These are phyloP conservation scores for Cystofilobasidium capitatum DNA, from an alignment of 768 basidiomycete species.

Conservation along the genomic window DNA sequence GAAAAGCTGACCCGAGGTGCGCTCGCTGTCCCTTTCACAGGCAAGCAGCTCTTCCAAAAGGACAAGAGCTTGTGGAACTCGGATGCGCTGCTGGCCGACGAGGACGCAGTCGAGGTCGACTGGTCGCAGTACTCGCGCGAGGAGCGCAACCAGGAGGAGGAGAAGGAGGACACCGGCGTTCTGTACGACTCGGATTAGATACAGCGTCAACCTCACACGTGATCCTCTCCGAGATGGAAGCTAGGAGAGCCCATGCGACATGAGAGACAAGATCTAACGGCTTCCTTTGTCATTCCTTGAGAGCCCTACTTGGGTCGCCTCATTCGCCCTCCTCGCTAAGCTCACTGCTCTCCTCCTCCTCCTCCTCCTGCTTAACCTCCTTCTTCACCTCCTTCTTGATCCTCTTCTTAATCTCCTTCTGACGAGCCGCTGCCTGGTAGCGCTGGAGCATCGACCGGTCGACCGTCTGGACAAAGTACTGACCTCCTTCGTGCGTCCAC, in stretches of 20 bases:
- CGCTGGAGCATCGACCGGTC: slow-evolving; percentile 6
- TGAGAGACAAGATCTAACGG: too few relatives aligned
- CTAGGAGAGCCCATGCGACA: too few relatives aligned
- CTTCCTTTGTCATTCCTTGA: too few relatives aligned
- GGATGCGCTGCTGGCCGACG: slow-evolving; percentile 63
- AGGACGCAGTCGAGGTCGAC: slow-evolving; percentile 82
- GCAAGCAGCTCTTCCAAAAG: slow-evolving; percentile 84
- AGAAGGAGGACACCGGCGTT: slow-evolving; percentile 46
- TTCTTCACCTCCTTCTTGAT: background rate
- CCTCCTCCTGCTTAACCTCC: background rate
- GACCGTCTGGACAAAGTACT: slow-evolving; percentile 9
- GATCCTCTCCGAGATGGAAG: too few relatives aligned
- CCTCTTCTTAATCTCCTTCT: background rate
- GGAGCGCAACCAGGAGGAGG: slow-evolving; percentile 51
- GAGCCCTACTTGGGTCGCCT: background rate
- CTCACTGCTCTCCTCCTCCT: background rate
- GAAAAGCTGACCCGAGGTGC: background rate
- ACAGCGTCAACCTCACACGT: too few relatives aligned
- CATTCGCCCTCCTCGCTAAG: background rate
- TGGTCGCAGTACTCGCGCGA: slow-evolving; percentile 76
- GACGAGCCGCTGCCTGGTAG: background rate
- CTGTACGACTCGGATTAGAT: slow-evolving; percentile 25
- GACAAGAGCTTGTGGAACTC: slow-evolving; percentile 59
- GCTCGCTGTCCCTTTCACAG: slow-evolving; percentile 42
- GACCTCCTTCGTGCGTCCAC: slow-evolving; percentile 50